These are phyloP conservation scores for Dactylellina haptotyla DNA, from an alignment of 2,329 filamentous ascomycete species.

Conservation along the genomic window DNA sequence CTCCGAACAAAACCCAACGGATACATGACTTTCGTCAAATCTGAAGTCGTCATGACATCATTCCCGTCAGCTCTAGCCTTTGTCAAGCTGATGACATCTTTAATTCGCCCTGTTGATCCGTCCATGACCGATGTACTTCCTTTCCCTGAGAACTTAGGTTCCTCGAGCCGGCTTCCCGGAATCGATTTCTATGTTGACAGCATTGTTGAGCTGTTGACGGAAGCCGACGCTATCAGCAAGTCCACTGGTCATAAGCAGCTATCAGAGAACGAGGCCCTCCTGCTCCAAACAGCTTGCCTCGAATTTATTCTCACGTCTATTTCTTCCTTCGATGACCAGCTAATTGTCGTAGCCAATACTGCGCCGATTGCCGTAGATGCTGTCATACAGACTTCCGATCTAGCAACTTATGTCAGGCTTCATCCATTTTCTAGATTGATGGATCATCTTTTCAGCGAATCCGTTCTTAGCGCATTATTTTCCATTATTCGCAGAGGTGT, in stretches of 20 bases:
- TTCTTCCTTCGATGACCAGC: slow-evolving; percentile 89
- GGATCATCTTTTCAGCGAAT: slow-evolving; percentile 98
- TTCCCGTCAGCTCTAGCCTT: slow-evolving; percentile 90
- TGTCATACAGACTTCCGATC: slow-evolving; percentile 76
- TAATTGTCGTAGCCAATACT: slow-evolving; percentile 84
- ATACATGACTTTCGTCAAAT: slow-evolving; percentile 68
- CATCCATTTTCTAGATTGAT: slow-evolving; percentile 95
- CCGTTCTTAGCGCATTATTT: slow-evolving; percentile 82
- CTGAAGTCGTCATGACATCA: slow-evolving; percentile 77
- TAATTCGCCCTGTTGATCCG: slow-evolving; percentile 74
- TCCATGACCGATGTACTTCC: slow-evolving; percentile 77
- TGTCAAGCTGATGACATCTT: slow-evolving; percentile 76
- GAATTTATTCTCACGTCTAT: slow-evolving; percentile 84
- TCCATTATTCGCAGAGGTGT: slow-evolving; percentile 80
- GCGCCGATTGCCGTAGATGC: slow-evolving; percentile 79
- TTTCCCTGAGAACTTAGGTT: slow-evolving; percentile 86
- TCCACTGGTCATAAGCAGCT: slow-evolving; percentile 39
- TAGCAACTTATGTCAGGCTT: slow-evolving; percentile 81
- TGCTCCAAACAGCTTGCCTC: slow-evolving; percentile 79
- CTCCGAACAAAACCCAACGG: slow-evolving; percentile 48
- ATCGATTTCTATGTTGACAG: slow-evolving; percentile 95
- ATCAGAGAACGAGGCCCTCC: slow-evolving; percentile 36
- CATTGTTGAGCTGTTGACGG: slow-evolving; percentile 70
- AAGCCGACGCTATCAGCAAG: slow-evolving; percentile 37
- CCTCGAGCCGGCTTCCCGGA: slow-evolving; percentile 79